Evolutionary conservation across 1,139 yeast species (phyloP), one percentile per base, ranked within the genome.

Genomic region (Debaryomycetaceae sp.): DNA sequence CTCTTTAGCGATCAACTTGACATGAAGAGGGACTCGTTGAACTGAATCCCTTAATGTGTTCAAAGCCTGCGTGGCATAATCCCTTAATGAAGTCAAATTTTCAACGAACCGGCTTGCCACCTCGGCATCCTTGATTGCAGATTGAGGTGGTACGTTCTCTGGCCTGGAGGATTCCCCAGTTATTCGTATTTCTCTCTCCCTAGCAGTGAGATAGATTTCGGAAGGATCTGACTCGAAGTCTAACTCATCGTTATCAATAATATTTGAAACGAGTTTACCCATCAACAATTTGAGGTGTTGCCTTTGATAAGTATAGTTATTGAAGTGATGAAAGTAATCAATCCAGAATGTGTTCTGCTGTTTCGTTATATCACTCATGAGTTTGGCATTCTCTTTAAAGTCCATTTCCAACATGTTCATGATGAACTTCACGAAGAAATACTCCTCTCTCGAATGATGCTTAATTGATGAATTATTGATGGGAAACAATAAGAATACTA

Each of bases 191-290:
- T 81, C 87, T 41, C 65, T 69, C 24, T 73, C 73, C 13, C 78
- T 66, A 20, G 81, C 51, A 3, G 62, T 59, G 24, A 70, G 65
- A 59, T 84, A 83, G 34, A 86, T 81, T n/a, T 70, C 66, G 6
- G 79, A 63, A 1, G 99, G 98, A 58, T 91, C 88, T 47, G 93
- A 83, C 58, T 91, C 97, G 55, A 89, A 80, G 48, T 81, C 81
- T 8, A 80, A 57, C 38, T 78, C 82, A 24, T 81, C 84, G 46
- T 78, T 69, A 14, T 81, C 83, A 6, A 79, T 65, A n/a, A 80
- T 70, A 42, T 63, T 71, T 31, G 62, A 55, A 37, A 78, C 65
- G 43, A 76, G 53, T n/a, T 80, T 76, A 0, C 84, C 80, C 34
- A 89, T 65, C 8, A 87, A 48, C 1, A 65, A 58, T 51, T 79